Evolutionary conservation across 2,329 filamentous ascomycete genomes (phyloP), one percentile per base, ranked within the genome.

Genomic region (Cladorrhinum sp.): DNA sequence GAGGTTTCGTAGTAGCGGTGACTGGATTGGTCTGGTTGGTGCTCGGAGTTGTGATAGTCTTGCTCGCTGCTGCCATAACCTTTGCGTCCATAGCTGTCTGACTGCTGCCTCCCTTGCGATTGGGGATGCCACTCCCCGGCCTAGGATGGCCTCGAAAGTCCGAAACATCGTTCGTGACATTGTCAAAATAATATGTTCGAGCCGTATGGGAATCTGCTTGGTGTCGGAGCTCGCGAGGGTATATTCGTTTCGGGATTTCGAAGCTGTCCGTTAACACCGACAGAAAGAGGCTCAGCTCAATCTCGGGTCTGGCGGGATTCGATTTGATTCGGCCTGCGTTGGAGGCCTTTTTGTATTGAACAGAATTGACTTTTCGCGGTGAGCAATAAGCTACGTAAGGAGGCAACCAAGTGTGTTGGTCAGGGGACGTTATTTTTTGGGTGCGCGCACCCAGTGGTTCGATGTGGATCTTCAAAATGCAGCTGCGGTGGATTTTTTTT

Each of bases 111-210:
- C 42, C 55, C 58, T 62, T 16, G 57, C 57, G 12, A 62, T 23
- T 7, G 30, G n/a, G 23, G 33, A 10, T 10, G 33, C 18, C 59
- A 24, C 55, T 53, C 20, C 26, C 26, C 8, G 55, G 28, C 55
- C 58, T 1, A 67, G 14, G 28, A 67, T 46, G 57, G 62, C 59
- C 20, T 65, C 65, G 58, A 67, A 42, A 9, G 62, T 60, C 8
- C 64, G 60, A 21, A 65, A 59, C 26, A 62, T 57, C 21, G 58
- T 63, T 51, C 66, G 66, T 28, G 65, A n/a, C 67, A 69, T 69
- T 6, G n/a, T n/a, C 56, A 18, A 33, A 28, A 28, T n/a, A 20
- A 20, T 24, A 24, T 10, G 24, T 4, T 21, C 53, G 28, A 30
- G 20, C 42, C 16, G 30, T 52, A n/a, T 26, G 42, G 2, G 12